A percentile compares a stretch with the other conserved stretches of the same genome.
Conservation (phyloP, 1,284 basidiomycete genomes). For the Melanopsichium pennsylvanicum region DNA sequence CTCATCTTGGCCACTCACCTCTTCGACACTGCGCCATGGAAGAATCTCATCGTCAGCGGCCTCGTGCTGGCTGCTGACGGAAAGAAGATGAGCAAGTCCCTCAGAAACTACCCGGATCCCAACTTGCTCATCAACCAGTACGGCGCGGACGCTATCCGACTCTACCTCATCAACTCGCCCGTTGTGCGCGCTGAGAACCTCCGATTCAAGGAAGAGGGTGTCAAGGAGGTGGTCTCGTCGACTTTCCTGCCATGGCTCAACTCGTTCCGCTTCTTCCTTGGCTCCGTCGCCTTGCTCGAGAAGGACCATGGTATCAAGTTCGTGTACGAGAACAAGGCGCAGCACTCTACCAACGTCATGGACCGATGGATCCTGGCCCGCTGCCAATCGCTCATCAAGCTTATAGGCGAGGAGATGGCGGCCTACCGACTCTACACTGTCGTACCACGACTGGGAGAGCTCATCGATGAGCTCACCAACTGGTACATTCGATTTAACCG, state of each 20-base stretch:
- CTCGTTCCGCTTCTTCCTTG: conserved; percentile 98
- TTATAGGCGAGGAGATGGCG: conserved; percentile 93
- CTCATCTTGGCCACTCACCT: conserved; percentile 94
- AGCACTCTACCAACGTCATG: conserved; percentile 92
- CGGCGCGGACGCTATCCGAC: conserved; percentile 94
- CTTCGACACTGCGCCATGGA: conserved; percentile 93
- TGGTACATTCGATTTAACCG: conserved; percentile 99
- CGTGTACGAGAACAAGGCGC: conserved; percentile 84
- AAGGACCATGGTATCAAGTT: conserved; percentile 83
- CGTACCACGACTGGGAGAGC: conserved; percentile 88
- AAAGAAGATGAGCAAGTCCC: conserved; percentile 99
- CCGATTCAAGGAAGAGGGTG: conserved; percentile 96
- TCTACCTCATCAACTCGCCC: conserved; percentile 99
- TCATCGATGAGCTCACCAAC: conserved; percentile 96
- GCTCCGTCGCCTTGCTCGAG: conserved; percentile 87
- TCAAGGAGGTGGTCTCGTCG: conserved; percentile 92
- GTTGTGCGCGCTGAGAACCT: conserved; percentile 98
- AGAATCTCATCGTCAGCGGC: conserved; percentile 95
- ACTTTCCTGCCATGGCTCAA: conserved; percentile 99
- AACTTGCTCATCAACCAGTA: conserved; percentile 87
- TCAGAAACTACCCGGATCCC: conserved; percentile 98
- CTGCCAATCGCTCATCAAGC: conserved; percentile 92
- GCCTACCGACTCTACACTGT: conserved; percentile 97
- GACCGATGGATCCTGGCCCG: conserved; percentile 97
- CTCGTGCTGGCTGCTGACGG: conserved; percentile 97